Base-by-base conservation (phyloP, 306 rosid species). In the Medicago lupulina region DNA sequence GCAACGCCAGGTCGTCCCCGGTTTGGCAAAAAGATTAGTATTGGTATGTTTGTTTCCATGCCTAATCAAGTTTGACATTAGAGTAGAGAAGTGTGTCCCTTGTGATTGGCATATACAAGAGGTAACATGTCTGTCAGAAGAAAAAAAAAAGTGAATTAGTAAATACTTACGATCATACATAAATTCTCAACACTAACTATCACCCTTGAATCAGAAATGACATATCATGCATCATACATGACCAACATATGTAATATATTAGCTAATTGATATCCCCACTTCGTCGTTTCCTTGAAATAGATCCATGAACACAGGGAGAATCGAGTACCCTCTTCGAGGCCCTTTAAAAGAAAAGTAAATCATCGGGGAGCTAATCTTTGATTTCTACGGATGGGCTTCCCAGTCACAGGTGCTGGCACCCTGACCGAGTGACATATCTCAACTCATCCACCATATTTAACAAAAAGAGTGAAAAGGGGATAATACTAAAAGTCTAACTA, bases 41-140 rank as follows among this genome's bases (percentile, higher is more conserved):
- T 17, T 47, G 38, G 38, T 66, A 12, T 13, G 62, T 17, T 72
- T 62, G 61, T 39, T 50, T 54, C 59, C 75, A 71, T 25, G 87
- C 82, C 80, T 83, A 93, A 73, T 93, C 98, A 73, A 93, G 88
- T 86, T 93, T 93, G 83, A 93, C 96, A 40, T 88, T 93, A 40
- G 98, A 89, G 82, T 91, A 93, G 15, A 93, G 87, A 68, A 93
- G 91, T 2, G 98, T 93, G 88, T 93, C 98, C 86, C 82, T 91
- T 28, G 97, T 89, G 71, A 91, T 76, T 14, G 96, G 90, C 98
- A 93, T 91, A 58, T 87, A 78, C 73, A 88, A 7, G 75, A 93
- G 93, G 84, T 87, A 91, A 83, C 83, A 36, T 34, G 83, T 83
- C 97, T 93, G 92, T 70, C 75, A 55, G 21, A 49, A 19, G 10